These are phyloP conservation scores for Eleusine coracana DNA, from an alignment of 176 grass and related monocot genomes.

Conservation along the genomic window DNA sequence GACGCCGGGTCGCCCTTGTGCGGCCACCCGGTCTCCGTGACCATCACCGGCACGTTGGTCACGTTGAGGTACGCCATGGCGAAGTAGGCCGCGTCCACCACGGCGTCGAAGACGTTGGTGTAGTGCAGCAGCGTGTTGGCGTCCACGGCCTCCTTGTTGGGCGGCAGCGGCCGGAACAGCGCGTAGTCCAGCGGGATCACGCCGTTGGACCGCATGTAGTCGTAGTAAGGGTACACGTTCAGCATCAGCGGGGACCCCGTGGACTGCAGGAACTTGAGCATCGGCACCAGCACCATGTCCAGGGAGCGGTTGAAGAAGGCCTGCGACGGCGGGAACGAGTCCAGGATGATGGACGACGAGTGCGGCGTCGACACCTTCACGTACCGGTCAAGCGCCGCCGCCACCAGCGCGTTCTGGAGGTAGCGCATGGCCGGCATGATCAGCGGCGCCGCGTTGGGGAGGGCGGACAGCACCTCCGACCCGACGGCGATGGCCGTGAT, in stretches of 20 bases:
- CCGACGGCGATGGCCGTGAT: conserved; percentile 90
- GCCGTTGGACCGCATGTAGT: conserved; percentile 97
- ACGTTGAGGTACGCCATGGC: conserved; percentile 96
- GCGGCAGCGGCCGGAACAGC: conserved; percentile 84
- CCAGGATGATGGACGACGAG: conserved; percentile 95
- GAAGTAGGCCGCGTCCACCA: conserved; percentile 92
- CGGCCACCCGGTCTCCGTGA: conserved; percentile 93
- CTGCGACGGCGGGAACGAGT: conserved; percentile 95
- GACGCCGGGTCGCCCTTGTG: conserved; percentile 82
- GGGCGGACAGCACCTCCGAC: conserved; percentile 80
- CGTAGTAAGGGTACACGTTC: conserved; percentile 98
- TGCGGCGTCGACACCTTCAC: conserved; percentile 91
- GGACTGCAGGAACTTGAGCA: conserved; percentile 88
- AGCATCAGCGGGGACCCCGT: conserved; percentile 79
- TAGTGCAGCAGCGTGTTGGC: conserved; percentile 96
- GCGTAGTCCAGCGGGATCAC: conserved; percentile 94
- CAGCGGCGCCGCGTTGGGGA: conserved; percentile 72
- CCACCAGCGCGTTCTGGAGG: conserved; percentile 91
- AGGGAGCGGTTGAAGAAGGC: conserved; percentile 99
- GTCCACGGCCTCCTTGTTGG: conserved; percentile 97
- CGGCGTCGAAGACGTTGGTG: conserved; percentile 93
- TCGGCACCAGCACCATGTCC: conserved; percentile 60
- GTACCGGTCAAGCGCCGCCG: conserved; percentile 76
- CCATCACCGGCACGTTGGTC: conserved; percentile 85
- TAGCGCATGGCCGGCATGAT: conserved; percentile 80